Evolutionary conservation across 169 alveolate genomes (phyloP).

Genomic region (Miamiensis avidus): DNA sequence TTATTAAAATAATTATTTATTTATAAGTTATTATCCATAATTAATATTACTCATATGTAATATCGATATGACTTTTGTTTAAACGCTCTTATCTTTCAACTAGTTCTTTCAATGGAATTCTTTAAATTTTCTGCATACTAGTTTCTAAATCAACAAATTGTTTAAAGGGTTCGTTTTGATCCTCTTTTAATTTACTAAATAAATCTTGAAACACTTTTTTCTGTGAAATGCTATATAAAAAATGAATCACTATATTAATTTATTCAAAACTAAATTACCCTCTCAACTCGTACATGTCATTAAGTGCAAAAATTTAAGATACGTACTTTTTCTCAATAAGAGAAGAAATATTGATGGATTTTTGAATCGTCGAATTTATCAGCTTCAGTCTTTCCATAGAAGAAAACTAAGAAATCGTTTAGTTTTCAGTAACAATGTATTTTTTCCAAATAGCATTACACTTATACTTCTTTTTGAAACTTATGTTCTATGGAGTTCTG

Average conservation of each 20-base stretch:
- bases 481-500: conserved; percentile 5
- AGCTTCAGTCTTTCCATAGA: conserved; percentile 39
- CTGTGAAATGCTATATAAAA: not conserved
- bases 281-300: conserved; percentile 25
- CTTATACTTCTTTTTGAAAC: not conserved
- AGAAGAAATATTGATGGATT: conserved; percentile 16
- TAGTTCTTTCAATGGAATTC: not conserved
- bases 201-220: no score
- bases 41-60: no score
- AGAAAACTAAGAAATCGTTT: conserved; percentile 18
- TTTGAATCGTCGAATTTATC: conserved; percentile 12
- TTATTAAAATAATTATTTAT: no score
- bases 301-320: conserved; percentile 14
- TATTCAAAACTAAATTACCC: conserved; percentile 9
- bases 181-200: not conserved
- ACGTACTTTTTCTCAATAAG: conserved; percentile 6
- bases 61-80: no score
- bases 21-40: no score
- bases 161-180: not conserved
- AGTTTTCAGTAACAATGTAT: conserved; percentile 27
- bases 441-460: conserved; percentile 21
- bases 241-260: not conserved
- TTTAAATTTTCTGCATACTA: no score
- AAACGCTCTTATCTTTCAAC: no score
- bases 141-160: not conserved